Base-by-base conservation (phyloP, 1,284 basidiomycete species). In the Cryptococcus jaspeensis region DNA sequence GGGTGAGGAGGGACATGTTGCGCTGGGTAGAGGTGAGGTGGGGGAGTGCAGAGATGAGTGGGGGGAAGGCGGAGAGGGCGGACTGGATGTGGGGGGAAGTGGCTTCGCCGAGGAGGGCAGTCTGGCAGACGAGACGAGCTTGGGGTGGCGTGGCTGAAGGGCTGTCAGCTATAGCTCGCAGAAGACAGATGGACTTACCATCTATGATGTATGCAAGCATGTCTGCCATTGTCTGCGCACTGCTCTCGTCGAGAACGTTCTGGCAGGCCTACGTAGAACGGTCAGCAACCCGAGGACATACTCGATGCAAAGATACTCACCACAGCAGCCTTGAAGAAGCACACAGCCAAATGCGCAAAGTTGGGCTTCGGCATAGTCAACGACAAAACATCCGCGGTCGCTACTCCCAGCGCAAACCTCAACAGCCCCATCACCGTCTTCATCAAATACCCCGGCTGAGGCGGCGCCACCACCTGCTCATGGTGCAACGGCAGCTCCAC, bases 141-240 rank as follows among this genome's bases (percentile, higher is more conserved):
- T 56, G 53, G 5, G 60, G 23, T 9, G 71, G 66, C 2, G 65
- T 64, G 38, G 55, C 69, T 71, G 41, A 48, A 41, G 50, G n/a
- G 15, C 6, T 16, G n/a, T 48, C 52, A 52, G 22, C 6, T 20
- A 20, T 37, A 37, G 15, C n/a, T 45, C 32, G 18, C 32, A 32
- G 36, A 41, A n/a, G 25, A 36, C 41, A 35, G 40, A 44, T 13
- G 2, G 28, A 65, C 69, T 57, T 43, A 69, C 67, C 52, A 53
- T 71, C 69, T 20, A 71, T 56, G 25, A 71, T 66, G 43, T 66
- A 66, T 2, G 56, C 53, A 38, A 76, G 60, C 54, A 73, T 64
- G 42, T 74, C 72, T 5, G 56, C 52, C 64, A 70, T 55, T 12
- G 35, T 13, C 45, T 59, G 44, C 15, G 51, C 41, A 25, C 28